Conservation (phyloP, 148 eudicot genomes). For the Simmondsia chinensis region DNA sequence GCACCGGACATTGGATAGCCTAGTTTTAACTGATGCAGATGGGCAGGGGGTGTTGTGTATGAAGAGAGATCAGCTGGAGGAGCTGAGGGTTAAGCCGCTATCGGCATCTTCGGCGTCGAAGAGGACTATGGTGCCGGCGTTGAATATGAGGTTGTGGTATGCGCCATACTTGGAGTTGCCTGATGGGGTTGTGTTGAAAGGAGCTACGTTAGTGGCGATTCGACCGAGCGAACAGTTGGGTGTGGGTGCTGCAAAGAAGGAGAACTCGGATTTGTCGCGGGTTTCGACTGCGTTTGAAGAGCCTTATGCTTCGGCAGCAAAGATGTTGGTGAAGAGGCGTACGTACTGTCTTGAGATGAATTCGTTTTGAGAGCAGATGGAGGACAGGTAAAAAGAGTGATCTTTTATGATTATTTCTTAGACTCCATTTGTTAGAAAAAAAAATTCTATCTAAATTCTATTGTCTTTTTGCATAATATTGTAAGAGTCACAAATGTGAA, state of each 20-base stretch:
- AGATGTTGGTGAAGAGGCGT: slow-evolving; percentile 72
- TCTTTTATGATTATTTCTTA: too few species aligned
- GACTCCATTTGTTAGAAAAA: too few species aligned
- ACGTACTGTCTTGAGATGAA: slow-evolving; percentile 93
- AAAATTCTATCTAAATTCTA: too few species aligned
- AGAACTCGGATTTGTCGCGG: slow-evolving; percentile 52
- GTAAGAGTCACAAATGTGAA: too few species aligned
- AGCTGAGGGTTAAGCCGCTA: slow-evolving; percentile 78
- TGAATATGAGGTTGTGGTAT: slow-evolving; percentile 86
- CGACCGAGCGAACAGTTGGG: slow-evolving; percentile 66
- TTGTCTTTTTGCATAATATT: too few species aligned
- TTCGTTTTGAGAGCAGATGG: slow-evolving; percentile 79
- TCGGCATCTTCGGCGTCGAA: slow-evolving; percentile 76
- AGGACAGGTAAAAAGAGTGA: too few species aligned
- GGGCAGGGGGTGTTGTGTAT: slow-evolving; percentile 86
- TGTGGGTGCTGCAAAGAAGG: slow-evolving; percentile 33
- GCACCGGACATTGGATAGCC: slow-evolving; percentile 58
- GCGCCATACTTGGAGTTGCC: slow-evolving; percentile 70
- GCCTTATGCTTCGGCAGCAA: slow-evolving; percentile 67
- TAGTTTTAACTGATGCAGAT: slow-evolving; percentile 63
- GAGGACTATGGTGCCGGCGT: slow-evolving; percentile 74
- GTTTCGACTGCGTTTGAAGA: slow-evolving; percentile 70
- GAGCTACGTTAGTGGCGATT: slow-evolving; percentile 78
- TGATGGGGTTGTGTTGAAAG: slow-evolving; percentile 66
- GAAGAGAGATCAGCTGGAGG: slow-evolving; percentile 80